These are phyloP conservation scores for Petasospora fabianii DNA, from an alignment of 1,139 yeast species.

Conservation along the genomic window DNA sequence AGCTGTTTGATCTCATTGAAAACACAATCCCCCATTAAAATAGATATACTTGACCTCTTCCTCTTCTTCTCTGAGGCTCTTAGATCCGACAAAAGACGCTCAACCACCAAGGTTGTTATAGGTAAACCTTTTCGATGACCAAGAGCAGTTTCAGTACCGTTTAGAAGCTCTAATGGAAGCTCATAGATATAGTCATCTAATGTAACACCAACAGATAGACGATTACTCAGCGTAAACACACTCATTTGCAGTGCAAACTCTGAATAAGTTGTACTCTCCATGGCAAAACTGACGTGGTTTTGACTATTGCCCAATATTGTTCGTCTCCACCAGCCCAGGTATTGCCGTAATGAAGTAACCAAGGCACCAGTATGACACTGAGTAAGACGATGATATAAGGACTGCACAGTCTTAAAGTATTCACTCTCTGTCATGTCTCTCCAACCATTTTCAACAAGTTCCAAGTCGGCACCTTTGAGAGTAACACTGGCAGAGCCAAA, in stretches of 20 bases:
- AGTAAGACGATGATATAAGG: no score
- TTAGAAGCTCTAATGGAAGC: constrained; percentile 1
- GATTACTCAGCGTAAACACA: constrained; percentile 5
- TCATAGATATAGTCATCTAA: constrained; percentile 11
- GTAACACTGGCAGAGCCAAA: constrained; percentile 9
- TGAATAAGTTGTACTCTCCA: constrained; percentile 1
- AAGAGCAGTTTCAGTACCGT: background rate
- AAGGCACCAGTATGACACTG: no score
- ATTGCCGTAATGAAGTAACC: no score
- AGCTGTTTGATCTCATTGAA: no score
- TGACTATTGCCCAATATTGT: no score
- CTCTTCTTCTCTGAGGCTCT: background rate
- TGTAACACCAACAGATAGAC: constrained; percentile 3
- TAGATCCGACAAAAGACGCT: background rate
- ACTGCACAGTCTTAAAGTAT: no score
- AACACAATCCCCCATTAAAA: no score
- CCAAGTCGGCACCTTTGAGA: constrained; percentile 7
- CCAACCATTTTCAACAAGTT: constrained; percentile 1
- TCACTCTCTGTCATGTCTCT: no score
- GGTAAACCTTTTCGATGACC: background rate
- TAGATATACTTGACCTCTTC: no score
- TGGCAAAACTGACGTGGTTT: no score
- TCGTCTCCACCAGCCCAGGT: no score
- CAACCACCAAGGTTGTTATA: constrained; percentile 5
- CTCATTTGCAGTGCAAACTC: constrained; percentile 12